Base-by-base conservation (phyloP, 306 rosid species). In the Begonia masoniana region DNA sequence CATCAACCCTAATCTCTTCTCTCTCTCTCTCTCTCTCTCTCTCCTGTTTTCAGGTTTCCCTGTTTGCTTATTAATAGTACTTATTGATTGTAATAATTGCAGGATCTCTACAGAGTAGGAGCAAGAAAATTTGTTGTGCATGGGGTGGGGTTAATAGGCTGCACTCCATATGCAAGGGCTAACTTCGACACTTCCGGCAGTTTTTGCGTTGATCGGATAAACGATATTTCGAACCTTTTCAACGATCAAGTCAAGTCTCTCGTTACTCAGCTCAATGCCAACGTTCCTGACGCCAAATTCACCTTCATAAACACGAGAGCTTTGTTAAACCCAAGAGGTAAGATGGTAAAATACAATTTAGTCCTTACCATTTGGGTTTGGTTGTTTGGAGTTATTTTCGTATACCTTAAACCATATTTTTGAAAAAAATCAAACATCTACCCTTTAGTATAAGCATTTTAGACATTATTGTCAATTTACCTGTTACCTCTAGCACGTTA, bases 221-320 rank as follows among this genome's bases (percentile, higher is more conserved):
- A 78, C 67, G 17, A 1, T 7, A 80, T 52, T 5, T 56, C 49
- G 0, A 41, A n/a, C 14, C 6, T 70, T 13, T 76, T 70, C 56
- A 71, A 62, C 36, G 10, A 13, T 9, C 16, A 55, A 13, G 76
- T 82, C 17, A 64, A 10, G 68, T 13, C 55, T 36, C 50, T 68
- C 0, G 76, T 78, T 13, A 17, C 39, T 50, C 43, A 24, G 4
- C 52, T 65, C 31, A 78, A 78, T n/a, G 21, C 0, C 7, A 8
- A 15, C 4, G n/a, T 19, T 17, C 26, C 51, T 15, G 7, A 6
- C 6, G 68, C 81, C 10, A 69, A 62, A 50, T 71, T 53, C 21
- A 62, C 59, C 53, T 74, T 55, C 15, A 50, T 68, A 47, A 52
- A 78, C 51, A 14, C 13, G 0, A 14, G 53, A 7, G 16, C 53